These are phyloP conservation scores for Fusarium sp. DNA, from an alignment of 2,329 filamentous ascomycete genomes.

Conservation along the genomic window DNA sequence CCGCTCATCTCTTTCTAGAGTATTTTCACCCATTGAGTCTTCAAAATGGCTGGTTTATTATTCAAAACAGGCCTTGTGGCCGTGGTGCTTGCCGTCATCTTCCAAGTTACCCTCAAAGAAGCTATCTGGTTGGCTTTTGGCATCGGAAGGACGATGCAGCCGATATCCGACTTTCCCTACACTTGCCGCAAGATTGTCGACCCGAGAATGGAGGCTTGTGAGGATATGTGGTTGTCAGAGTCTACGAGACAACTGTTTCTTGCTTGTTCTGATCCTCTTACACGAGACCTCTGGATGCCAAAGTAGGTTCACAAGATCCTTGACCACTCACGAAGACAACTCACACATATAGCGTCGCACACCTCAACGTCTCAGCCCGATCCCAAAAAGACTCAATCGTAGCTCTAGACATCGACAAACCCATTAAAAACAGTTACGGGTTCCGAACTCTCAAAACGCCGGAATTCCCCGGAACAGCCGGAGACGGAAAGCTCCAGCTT, in stretches of 20 bases:
- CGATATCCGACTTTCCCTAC: conserved; percentile 39
- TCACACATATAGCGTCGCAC: conserved; percentile 15
- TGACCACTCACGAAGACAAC: rapidly evolving
- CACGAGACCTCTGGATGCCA: conserved; percentile 34
- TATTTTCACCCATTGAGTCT: not conserved
- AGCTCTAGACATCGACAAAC: conserved; percentile 47
- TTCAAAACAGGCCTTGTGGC: conserved; percentile 31
- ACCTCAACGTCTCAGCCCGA: conserved; percentile 43
- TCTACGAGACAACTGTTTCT: conserved; percentile 39
- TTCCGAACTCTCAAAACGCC: conserved; percentile 40
- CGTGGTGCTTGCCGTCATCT: conserved; percentile 30
- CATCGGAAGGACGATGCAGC: conserved; percentile 32
- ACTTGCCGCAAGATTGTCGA: conserved; percentile 37
- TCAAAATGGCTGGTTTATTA: conserved; percentile 15
- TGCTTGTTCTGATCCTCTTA: conserved; percentile 35
- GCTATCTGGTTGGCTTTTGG: conserved; percentile 37
- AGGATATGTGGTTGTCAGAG: conserved; percentile 42
- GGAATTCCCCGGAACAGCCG: conserved; percentile 44
- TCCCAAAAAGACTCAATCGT: conserved; percentile 46
- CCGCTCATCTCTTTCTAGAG: not conserved
- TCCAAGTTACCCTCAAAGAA: conserved; percentile 38
- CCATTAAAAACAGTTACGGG: conserved; percentile 28
- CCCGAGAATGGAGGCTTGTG: conserved; percentile 33
- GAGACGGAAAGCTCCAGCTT: conserved; percentile 45
- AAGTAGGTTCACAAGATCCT: not conserved